phyloP scores from a whole-genome alignment of 305 asterid species.

The Ilex paraguariensis region DNA sequence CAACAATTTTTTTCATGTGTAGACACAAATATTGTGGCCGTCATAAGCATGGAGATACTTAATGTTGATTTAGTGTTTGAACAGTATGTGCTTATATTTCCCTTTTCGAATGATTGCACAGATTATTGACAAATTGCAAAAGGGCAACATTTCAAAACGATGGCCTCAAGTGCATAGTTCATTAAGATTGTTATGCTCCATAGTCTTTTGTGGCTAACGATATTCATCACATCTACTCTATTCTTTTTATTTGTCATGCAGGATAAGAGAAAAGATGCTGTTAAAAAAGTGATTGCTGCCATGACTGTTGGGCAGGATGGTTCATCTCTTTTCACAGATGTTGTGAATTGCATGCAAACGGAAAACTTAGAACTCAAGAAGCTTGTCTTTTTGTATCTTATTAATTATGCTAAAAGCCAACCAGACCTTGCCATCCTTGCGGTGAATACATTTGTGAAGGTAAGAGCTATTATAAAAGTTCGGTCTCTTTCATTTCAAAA shows the following conservation, averaged over 20 bases:
- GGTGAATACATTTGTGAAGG: conserved; percentile 96
- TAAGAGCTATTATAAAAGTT: conserved; percentile 17
- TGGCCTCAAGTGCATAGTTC: too few relatives aligned
- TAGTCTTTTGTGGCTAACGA: too few relatives aligned
- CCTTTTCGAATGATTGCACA: too few relatives aligned
- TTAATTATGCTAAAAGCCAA: conserved; percentile 96
- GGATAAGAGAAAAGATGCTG: conserved; percentile 99
- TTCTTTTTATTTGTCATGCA: conserved; percentile 23
- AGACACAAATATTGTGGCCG: too few relatives aligned
- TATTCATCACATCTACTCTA: too few relatives aligned
- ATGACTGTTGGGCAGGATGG: conserved; percentile 99
- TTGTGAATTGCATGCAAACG: conserved; percentile 97
- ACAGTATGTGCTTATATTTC: too few relatives aligned
- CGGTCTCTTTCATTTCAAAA: background rate
- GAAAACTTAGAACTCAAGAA: conserved; percentile 96
- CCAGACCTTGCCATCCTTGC: conserved; percentile 98
- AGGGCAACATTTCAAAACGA: too few relatives aligned
- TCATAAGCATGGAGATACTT: too few relatives aligned
- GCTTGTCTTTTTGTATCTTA: conserved; percentile 91
- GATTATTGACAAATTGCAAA: too few relatives aligned
- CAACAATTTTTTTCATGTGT: too few relatives aligned
- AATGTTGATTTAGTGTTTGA: too few relatives aligned
- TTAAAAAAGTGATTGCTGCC: conserved; percentile 95
- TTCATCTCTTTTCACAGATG: conserved; percentile 94
- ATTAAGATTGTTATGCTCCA: too few relatives aligned